Base-by-base conservation (phyloP, 345 rosid genomes). In the Populus pruinosa region DNA sequence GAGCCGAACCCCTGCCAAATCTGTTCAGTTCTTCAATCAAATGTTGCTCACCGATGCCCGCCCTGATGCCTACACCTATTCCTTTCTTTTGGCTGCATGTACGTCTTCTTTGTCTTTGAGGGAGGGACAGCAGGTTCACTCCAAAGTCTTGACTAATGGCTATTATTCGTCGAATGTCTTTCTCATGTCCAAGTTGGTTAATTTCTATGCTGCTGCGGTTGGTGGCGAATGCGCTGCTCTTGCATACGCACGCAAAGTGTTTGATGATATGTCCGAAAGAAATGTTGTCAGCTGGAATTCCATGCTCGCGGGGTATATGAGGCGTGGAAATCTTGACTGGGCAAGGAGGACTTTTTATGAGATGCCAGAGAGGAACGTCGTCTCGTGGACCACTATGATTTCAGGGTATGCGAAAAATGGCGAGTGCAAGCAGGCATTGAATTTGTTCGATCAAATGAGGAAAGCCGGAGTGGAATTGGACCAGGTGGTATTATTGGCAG, bases 61-160 rank as follows among this genome's bases (percentile, higher is more conserved):
- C 80, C 87, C 87, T 11, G 86, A 87, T 70, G 89, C 83, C 77
- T 88, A 72, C 75, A 90, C 89, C 43, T 87, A 86, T 44, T 86
- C 88, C 53, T 85, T 75, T 73, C 81, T 87, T 67, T 68, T 90
- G 80, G 86, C 84, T 67, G 88, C 83, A 41, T 88, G 90, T 67
- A 80, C 80, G 31, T 69, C 76, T 75, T 65, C 71, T 2, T 77
- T 81, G 67, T 72, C 82, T 80, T 67, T 86, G 56, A 81, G 81
- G 74, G 88, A 83, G 53, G 89, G 89, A 10, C 27, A 87, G 38
- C 89, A 86, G 80, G 78, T 88, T 43, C 91, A 90, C 59, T 85
- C 83, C 80, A 83, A 83, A 59, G 83, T 85, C 61, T 72, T 86
- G 77, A 74, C 53, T 7, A 70, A 36, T 76, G 93, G 90, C 78